A percentile compares a stretch with the other conserved stretches of the same genome.
phyloP scores from a whole-genome alignment of 495 filamentous ascomycete species.

The Talaromyces borbonicus region DNA sequence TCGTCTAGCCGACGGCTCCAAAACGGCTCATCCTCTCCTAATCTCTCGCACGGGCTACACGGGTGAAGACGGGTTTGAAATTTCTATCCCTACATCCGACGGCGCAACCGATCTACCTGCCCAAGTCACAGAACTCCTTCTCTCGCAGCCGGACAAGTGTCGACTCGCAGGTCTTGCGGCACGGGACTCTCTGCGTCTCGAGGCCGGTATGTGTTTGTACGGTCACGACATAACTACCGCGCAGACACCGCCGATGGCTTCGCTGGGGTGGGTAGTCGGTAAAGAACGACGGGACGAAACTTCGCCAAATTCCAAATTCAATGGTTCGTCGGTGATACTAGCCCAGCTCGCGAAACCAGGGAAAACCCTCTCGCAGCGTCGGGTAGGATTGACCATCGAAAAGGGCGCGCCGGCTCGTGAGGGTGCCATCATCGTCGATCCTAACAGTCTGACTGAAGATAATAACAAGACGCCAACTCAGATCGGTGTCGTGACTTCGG shows the following conservation, averaged over 20 bases:
- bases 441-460: conserved; percentile 43
- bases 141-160: conserved; percentile 51
- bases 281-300: conserved; percentile 58
- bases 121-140: conserved; percentile 50
- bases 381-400: conserved; percentile 74
- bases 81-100: conserved; percentile 58
- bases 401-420: conserved; percentile 81
- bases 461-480: conserved; percentile 20
- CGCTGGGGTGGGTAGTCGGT: conserved; percentile 75
- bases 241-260: conserved; percentile 80
- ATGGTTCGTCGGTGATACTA: conserved; percentile 65
- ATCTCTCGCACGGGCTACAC: conserved; percentile 90
- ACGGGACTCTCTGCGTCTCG: conserved; percentile 82
- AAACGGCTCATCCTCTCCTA: conserved; percentile 47
- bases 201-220: conserved; percentile 97
- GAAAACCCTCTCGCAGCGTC: conserved; percentile 60
- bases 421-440: conserved; percentile 67
- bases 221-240: conserved; percentile 90
- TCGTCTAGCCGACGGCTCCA: conserved; percentile 33
- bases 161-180: conserved; percentile 82
- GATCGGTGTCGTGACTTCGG: conserved; percentile 71
- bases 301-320: conserved; percentile 42
- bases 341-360: conserved; percentile 52
- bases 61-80: conserved; percentile 96
- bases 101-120: conserved; percentile 27